Evolutionary conservation across 768 basidiomycete genomes (phyloP).

Genomic region (Russula ochroleuca): DNA sequence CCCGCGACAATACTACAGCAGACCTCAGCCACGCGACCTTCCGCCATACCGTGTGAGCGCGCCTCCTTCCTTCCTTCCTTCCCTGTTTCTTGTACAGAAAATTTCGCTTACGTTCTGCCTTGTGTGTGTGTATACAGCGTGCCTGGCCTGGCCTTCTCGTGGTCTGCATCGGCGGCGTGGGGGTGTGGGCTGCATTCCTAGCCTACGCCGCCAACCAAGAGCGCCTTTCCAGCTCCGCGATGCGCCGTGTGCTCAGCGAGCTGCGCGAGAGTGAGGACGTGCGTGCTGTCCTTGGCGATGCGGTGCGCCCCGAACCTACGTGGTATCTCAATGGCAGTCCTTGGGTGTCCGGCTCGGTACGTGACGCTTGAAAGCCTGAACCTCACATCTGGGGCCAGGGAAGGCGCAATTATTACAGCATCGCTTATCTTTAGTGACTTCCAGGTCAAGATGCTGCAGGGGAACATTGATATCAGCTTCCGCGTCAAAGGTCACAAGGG

Average conservation of each 20-base stretch:
- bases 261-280: slow-evolving; percentile 51
- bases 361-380: slow-evolving; percentile 29
- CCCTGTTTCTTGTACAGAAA: neutral
- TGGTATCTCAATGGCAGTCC: slow-evolving; percentile 80
- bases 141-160: slow-evolving; percentile 58
- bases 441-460: slow-evolving; percentile 69
- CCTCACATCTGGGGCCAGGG: neutral
- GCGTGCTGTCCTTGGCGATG: slow-evolving; percentile 56
- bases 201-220: slow-evolving; percentile 72
- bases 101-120: neutral
- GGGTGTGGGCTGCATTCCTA: slow-evolving; percentile 66
- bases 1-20: slow-evolving; percentile 43
- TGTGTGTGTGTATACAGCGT: slow-evolving; percentile 26
- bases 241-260: slow-evolving; percentile 58
- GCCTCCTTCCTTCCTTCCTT: neutral
- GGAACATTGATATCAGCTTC: slow-evolving; percentile 74
- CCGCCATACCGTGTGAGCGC: slow-evolving; percentile 40
- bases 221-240: slow-evolving; percentile 69
- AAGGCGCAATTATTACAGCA: slow-evolving; percentile 3
- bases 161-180: slow-evolving; percentile 48
- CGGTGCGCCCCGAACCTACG: slow-evolving; percentile 57
- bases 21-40: slow-evolving; percentile 41
- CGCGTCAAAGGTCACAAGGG: slow-evolving; percentile 69
- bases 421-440: neutral
- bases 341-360: slow-evolving; percentile 60